Evolutionary conservation across 257 asterid species (phyloP).

Genomic region (Solanum chilense): DNA sequence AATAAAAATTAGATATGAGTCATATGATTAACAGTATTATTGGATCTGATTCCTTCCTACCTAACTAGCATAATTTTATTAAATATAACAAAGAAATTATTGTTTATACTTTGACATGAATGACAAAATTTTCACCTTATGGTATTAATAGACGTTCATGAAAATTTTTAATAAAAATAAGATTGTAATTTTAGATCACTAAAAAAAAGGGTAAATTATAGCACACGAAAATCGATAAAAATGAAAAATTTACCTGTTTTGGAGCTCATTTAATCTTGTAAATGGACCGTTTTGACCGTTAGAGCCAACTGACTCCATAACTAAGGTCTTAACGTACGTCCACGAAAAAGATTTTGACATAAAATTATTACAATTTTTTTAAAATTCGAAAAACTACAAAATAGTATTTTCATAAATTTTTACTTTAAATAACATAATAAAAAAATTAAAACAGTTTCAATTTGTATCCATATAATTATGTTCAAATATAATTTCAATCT

Average conservation of each 20-base stretch:
- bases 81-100: background rate
- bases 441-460: background rate
- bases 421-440: background rate
- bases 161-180: too few relatives aligned
- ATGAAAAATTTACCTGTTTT: accelerated
- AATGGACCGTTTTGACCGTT: too few relatives aligned
- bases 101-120: background rate
- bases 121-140: background rate
- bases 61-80: background rate
- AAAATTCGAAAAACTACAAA: background rate
- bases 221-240: too few relatives aligned
- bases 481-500: background rate
- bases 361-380: background rate
- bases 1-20: background rate
- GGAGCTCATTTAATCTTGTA: too few relatives aligned
- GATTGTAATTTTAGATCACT: accelerated
- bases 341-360: background rate
- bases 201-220: too few relatives aligned
- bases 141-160: too few relatives aligned
- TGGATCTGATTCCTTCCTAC: background rate
- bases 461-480: background rate
- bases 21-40: background rate
- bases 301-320: too few relatives aligned
- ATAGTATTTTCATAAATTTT: background rate
- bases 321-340: too few relatives aligned